phyloP scores from a whole-genome alignment of 192 early-diverging fungal species.

The Borealophlyctis nickersoniae region DNA sequence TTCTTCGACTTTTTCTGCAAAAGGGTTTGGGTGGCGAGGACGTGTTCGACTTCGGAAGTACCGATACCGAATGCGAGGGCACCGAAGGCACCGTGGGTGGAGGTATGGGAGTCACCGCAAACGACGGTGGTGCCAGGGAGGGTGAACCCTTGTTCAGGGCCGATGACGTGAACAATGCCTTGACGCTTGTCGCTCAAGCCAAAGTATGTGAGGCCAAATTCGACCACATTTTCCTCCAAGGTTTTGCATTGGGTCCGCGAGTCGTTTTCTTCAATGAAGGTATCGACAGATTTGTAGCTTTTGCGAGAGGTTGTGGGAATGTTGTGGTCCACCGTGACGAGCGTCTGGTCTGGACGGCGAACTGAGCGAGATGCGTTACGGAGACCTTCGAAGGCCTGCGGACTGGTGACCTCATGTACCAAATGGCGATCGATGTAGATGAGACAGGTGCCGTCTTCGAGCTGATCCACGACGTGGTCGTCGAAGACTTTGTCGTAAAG shows the following conservation, averaged over 20 bases:
- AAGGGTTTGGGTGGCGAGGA: constrained; percentile 68
- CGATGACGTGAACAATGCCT: constrained; percentile 72
- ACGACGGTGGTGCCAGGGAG: constrained; percentile 70
- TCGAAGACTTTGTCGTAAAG: constrained; percentile 70
- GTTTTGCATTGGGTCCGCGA: constrained; percentile 61
- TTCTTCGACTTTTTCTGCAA: constrained; percentile 68
- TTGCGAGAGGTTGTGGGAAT: constrained; percentile 48
- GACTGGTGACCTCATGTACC: constrained; percentile 68
- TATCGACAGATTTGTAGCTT: constrained; percentile 52
- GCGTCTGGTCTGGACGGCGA: constrained; percentile 59
- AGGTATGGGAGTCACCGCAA: constrained; percentile 72
- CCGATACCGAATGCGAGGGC: constrained; percentile 73
- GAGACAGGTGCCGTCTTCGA: constrained; percentile 59
- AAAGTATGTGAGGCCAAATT: constrained; percentile 64
- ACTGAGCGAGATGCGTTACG: constrained; percentile 52
- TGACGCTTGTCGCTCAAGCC: constrained; percentile 66
- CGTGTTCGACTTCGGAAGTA: constrained; percentile 74
- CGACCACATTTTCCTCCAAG: constrained; percentile 60
- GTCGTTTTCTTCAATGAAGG: constrained; percentile 63
- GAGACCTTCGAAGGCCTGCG: constrained; percentile 70
- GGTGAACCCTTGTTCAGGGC: constrained; percentile 73
- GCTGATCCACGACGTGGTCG: constrained; percentile 54
- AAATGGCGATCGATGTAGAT: constrained; percentile 72
- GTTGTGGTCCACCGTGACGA: constrained; percentile 74
- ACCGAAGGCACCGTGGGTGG: constrained; percentile 73